Conservation (phyloP, 805 yeast species). For the Cyberlindnera euphorbiae region DNA sequence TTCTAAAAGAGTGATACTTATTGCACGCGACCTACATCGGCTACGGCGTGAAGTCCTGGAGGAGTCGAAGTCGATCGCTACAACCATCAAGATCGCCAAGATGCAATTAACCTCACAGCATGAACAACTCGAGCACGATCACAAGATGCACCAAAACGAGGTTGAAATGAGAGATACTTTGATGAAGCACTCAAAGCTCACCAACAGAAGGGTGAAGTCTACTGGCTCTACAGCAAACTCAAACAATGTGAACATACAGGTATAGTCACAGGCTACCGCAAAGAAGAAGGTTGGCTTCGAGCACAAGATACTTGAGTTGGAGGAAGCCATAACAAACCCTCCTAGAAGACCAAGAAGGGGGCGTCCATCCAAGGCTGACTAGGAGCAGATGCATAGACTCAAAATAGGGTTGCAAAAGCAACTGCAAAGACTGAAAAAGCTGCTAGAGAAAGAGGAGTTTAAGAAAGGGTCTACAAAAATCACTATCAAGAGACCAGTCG, state of each 20-base stretch:
- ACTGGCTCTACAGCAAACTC: too few relatives aligned
- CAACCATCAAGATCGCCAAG: conserved; percentile 22
- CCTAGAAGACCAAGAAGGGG: conserved; percentile 5
- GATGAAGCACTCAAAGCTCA: conserved; percentile 15
- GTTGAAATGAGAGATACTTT: conserved; percentile 16
- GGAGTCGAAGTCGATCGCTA: conserved; percentile 25
- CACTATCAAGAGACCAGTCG: too few relatives aligned
- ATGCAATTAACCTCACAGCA: conserved; percentile 20
- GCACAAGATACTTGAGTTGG: conserved; percentile 2
- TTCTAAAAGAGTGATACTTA: conserved; percentile 3
- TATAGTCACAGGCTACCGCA: too few relatives aligned
- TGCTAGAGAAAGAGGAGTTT: background rate
- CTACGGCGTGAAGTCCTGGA: conserved; percentile 28
- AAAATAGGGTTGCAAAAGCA: background rate
- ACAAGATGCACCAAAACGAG: conserved; percentile 22
- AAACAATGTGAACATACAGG: too few relatives aligned
- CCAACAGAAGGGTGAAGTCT: conserved; percentile 20
- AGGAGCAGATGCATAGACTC: too few relatives aligned
- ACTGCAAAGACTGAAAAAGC: background rate
- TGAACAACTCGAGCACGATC: conserved; percentile 24
- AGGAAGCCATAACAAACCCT: background rate
- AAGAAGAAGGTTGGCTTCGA: conserved; percentile 1
- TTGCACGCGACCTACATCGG: conserved; percentile 18
- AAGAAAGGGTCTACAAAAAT: too few relatives aligned
- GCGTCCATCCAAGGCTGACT: conserved; percentile 4